Base-by-base conservation (phyloP, 2,329 filamentous ascomycete genomes). In the Colletotrichum sublineola region DNA sequence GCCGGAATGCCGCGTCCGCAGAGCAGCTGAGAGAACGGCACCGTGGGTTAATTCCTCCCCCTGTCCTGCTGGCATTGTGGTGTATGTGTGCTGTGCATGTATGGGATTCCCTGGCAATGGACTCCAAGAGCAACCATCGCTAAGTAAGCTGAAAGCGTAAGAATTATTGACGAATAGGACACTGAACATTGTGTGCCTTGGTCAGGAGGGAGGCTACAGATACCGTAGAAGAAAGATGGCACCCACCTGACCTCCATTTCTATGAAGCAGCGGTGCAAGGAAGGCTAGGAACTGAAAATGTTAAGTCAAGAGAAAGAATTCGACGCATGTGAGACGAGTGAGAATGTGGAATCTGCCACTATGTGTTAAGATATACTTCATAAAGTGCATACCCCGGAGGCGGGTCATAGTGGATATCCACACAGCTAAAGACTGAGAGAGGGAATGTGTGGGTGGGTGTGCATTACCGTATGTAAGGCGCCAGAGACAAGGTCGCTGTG, bases 1-100 rank as follows among this genome's bases (percentile, higher is more conserved):
- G 66, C 70, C 60, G 61, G 29, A 61, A 65, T 14, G 50, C 70
- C 60, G 60, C 69, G 60, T 60, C 69, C 69, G 69, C 66, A 66
- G 66, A 65, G 61, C 46, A 70, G 70, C 60, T 73, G 70, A 73
- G 67, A 31, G 33, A 53, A 55, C 53, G 46, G 63, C 46, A 64
- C 62, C 48, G 62, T 62, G 55, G 55, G 29, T 67, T 56, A 20
- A 46, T 46, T 40, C 40, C 50, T 46, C 15, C 40, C 62, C 61
- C 60, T 55, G 40, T 20, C 33, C 8, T 46, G 38, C 42, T 65
- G 46, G 65, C 24, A 29, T 46, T 52, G 31, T 61, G 52, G 46
- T 63, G 48, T 63, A 24, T 24, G 60, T 50, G 12, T 63, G 33
- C n/a, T 52, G 33, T 29, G 33, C 46, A 44, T 56, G 20, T 44